Evolutionary conservation across 2,329 filamentous ascomycete species (phyloP).

Genomic region (Monosporascus sp.): DNA sequence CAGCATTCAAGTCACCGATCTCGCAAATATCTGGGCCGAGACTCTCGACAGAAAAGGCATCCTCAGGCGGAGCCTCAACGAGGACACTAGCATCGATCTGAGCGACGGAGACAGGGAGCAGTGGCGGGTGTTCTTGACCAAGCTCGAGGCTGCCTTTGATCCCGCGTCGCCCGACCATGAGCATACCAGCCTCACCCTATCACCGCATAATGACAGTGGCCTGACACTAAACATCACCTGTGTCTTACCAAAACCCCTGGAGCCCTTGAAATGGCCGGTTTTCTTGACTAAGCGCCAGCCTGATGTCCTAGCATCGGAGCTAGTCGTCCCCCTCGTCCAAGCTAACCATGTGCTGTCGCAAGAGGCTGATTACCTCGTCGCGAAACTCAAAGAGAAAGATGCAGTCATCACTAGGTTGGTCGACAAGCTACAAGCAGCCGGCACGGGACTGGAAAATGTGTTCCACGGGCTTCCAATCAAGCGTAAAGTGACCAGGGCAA

Average conservation of each 20-base stretch:
- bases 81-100: constrained; percentile 69
- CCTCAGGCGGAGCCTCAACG: constrained; percentile 53
- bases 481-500: constrained; percentile 38
- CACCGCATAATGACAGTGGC: constrained; percentile 31
- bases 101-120: constrained; percentile 60
- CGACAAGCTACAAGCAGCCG: constrained; percentile 49
- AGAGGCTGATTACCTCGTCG: constrained; percentile 39
- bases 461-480: constrained; percentile 47
- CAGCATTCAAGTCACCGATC: constrained; percentile 62
- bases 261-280: constrained; percentile 61
- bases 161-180: constrained; percentile 37
- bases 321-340: constrained; percentile 49
- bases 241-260: constrained; percentile 56
- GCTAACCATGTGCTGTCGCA: constrained; percentile 35
- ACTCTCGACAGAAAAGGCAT: constrained; percentile 57
- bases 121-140: constrained; percentile 60
- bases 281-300: constrained; percentile 43
- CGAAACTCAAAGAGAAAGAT: constrained; percentile 46
- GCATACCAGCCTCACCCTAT: constrained; percentile 41
- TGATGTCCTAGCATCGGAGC: constrained; percentile 38
- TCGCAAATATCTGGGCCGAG: constrained; percentile 70
- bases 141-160: constrained; percentile 51
- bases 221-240: constrained; percentile 53
- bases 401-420: constrained; percentile 43
- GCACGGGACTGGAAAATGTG: constrained; percentile 47